Evolutionary conservation across 208 protist genomes (phyloP).

Genomic region (Trypanosoma grayi): DNA sequence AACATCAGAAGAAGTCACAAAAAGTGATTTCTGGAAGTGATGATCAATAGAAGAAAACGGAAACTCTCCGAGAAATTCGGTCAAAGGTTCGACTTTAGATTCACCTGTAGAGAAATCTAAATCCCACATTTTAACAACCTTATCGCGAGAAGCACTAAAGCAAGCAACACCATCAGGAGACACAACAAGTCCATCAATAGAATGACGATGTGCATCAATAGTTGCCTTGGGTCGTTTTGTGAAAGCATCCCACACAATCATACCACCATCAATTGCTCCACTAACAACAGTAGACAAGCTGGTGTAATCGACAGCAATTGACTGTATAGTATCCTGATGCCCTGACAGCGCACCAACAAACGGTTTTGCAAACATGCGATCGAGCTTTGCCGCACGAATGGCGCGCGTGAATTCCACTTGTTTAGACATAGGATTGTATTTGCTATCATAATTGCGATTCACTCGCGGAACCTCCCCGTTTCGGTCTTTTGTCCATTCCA

Average conservation of each 20-base stretch:
- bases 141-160: constrained; percentile 94
- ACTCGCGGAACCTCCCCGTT: constrained; percentile 85
- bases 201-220: constrained; percentile 92
- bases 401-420: constrained; percentile 96
- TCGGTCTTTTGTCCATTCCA: constrained; percentile 92
- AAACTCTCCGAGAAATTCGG: constrained; percentile 90
- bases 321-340: constrained; percentile 92
- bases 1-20: constrained; percentile 93
- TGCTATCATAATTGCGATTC: constrained; percentile 93
- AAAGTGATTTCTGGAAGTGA: constrained; percentile 82
- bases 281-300: constrained; percentile 83
- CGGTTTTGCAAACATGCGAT: constrained; percentile 97
- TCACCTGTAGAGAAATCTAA: constrained; percentile 58
- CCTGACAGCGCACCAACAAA: constrained; percentile 91
- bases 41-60: constrained; percentile 95
- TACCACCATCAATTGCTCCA: constrained; percentile 86
- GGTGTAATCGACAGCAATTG: constrained; percentile 85
- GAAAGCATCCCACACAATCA: constrained; percentile 89
- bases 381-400: constrained; percentile 94
- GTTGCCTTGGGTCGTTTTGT: constrained; percentile 58
- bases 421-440: constrained; percentile 95
- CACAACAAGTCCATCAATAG: constrained; percentile 92
- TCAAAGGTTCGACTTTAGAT: constrained; percentile 55
- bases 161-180: constrained; percentile 89
- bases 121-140: constrained; percentile 96